Base-by-base conservation (phyloP, 305 asterid genomes). In the Solanum hybrid region DNA sequence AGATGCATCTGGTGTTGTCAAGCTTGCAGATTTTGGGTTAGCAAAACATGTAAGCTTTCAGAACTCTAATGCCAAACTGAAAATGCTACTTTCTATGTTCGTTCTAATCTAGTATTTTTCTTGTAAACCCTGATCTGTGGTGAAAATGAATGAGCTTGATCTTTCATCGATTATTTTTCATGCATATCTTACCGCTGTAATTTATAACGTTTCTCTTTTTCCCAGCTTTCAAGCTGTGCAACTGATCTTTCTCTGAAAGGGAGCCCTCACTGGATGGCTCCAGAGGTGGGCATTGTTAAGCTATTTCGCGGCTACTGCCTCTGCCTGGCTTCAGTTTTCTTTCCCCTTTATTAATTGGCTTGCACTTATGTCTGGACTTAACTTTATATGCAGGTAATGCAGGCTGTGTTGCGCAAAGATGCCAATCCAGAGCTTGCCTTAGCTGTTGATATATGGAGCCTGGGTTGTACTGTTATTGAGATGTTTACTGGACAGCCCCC, bases 211-310 rank as follows among this genome's bases (percentile, higher is more conserved):
- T 34, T 90, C 68, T 36, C 31, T 80, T 87, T 45, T 78, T 79
- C 92, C 92, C 94, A 97, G 99, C 98, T 97, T 89, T 89, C 91
- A 0, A 97, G 93, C 17, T 78, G 89, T 38, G 93, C 90, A 85
- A 88, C 89, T 72, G 93, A 95, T 65, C 97, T 97, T 92, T 97
- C 99, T 26, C 91, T 97, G 93, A 96, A 96, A 93, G 99, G 99
- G 51, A 96, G 97, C 87, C 98, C 99, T 51, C 96, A 95, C 89
- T 97, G 99, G 99, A 94, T 97, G 98, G 98, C 98, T 87, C 99
- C 99, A 10, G 99, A 97, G 99, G 99, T 97, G 93, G 88, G 32
- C 51, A 85, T 85, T 75, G 5, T 57, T 3, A 61, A 20, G 78
- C 88, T 61, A 51, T 36, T 51, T 83, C 6, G 9, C 38, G 1